A percentile compares a stretch with the other conserved stretches of the same genome.
These are phyloP conservation scores for Camellia japonica DNA, from an alignment of 148 eudicot genomes.

Conservation along the genomic window DNA sequence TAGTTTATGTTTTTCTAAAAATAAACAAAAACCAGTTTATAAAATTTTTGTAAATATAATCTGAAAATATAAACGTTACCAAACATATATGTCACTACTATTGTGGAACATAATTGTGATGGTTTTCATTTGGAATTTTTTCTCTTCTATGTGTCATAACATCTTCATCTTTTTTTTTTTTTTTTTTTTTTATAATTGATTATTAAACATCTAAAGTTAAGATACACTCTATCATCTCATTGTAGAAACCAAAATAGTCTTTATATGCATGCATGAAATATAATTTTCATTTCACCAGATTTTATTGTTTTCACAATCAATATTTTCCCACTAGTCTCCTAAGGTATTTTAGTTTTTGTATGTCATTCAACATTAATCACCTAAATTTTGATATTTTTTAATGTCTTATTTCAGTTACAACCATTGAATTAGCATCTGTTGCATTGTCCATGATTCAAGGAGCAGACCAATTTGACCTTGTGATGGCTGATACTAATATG, in stretches of 20 bases:
- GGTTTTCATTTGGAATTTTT: background rate
- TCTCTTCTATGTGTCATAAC: background rate
- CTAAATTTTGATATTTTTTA: background rate
- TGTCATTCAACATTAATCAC: background rate
- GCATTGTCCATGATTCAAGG: constrained; percentile 30
- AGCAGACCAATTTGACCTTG: constrained; percentile 22
- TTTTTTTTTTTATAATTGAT: background rate
- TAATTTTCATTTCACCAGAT: background rate
- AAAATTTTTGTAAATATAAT: too few relatives aligned
- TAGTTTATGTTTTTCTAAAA: too few relatives aligned
- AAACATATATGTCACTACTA: background rate
- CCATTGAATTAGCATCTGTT: constrained; percentile 13
- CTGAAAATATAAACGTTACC: too few relatives aligned
- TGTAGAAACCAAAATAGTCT: background rate
- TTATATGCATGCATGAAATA: background rate
- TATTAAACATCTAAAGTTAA: background rate
- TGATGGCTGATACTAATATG: constrained; percentile 34
- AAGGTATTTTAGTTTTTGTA: background rate
- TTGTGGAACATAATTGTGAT: background rate
- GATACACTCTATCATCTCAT: background rate
- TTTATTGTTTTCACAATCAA: background rate
- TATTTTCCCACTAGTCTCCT: background rate
- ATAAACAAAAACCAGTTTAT: too few relatives aligned
- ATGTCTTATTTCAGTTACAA: constrained; percentile 25
- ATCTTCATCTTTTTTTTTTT: background rate